A percentile compares a stretch with the other conserved stretches of the same genome.
Conservation (phyloP, 768 basidiomycete genomes). For the Crepidotus variabilis region DNA sequence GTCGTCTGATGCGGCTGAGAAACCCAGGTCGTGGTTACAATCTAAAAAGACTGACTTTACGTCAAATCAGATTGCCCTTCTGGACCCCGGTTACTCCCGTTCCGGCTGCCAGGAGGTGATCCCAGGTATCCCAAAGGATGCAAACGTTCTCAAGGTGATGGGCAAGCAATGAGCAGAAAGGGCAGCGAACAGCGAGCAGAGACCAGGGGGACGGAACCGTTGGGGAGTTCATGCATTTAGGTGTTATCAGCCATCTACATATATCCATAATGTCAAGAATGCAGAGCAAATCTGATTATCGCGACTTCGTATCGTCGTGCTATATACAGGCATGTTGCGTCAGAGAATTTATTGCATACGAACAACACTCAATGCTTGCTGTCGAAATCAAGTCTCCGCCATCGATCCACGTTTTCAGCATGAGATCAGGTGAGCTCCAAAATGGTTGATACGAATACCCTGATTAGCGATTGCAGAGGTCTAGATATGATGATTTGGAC, state of each 20-base stretch:
- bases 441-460: too few relatives aligned
- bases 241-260: neutral
- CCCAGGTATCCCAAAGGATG: too few relatives aligned
- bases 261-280: neutral
- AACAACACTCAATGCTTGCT: too few relatives aligned
- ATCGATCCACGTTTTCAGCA: too few relatives aligned
- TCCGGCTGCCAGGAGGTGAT: neutral
- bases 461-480: too few relatives aligned
- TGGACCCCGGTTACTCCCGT: neutral
- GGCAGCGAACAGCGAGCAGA: too few relatives aligned
- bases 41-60: neutral
- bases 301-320: neutral
- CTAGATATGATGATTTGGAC: too few relatives aligned
- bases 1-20: neutral
- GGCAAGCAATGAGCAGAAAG: too few relatives aligned
- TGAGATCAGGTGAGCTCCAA: too few relatives aligned
- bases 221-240: neutral
- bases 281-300: neutral
- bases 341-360: neutral
- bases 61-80: neutral
- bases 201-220: too few relatives aligned
- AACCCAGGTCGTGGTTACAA: neutral
- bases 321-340: neutral
- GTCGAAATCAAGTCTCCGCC: too few relatives aligned
- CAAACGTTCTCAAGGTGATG: too few relatives aligned